A percentile compares a stretch with the other conserved stretches of the same genome.
Evolutionary conservation across 1,139 yeast genomes (phyloP).

Genomic region (Pichia norvegensis): DNA sequence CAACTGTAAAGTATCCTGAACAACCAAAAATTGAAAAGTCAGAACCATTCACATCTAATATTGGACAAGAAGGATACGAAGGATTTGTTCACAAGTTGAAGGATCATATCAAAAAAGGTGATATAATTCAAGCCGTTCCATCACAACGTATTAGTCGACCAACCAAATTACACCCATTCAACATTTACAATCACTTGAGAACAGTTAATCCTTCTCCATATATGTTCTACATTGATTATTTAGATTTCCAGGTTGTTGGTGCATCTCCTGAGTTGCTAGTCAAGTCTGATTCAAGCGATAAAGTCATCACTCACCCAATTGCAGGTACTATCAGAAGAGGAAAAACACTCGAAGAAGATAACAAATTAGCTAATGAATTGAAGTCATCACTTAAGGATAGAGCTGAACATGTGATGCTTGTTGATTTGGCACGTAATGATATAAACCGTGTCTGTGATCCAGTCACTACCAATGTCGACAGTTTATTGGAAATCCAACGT

Average conservation of each 20-base stretch:
- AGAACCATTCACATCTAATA: conserved; percentile 72
- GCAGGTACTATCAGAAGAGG: conserved; percentile 96
- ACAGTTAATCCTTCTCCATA: conserved; percentile 97
- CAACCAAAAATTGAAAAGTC: conserved; percentile 64
- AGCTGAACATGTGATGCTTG: conserved; percentile 97
- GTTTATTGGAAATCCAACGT: conserved; percentile 81
- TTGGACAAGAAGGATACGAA: conserved; percentile 92
- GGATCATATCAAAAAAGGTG: conserved; percentile 79
- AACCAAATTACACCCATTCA: conserved; percentile 91
- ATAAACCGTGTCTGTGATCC: conserved; percentile 93
- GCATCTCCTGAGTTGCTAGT: conserved; percentile 95
- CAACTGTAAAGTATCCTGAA: conserved; percentile 43
- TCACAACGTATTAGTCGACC: conserved; percentile 95
- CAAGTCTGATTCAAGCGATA: conserved; percentile 62
- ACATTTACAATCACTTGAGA: conserved; percentile 86
- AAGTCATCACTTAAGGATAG: conserved; percentile 81
- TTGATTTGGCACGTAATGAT: conserved; percentile 93
- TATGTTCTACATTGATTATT: conserved; percentile 82
- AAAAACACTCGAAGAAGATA: conserved; percentile 84
- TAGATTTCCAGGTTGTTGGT: conserved; percentile 91
- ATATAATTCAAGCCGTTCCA: conserved; percentile 95
- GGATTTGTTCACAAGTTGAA: conserved; percentile 66
- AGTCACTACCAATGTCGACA: conserved; percentile 71
- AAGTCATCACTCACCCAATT: conserved; percentile 89
- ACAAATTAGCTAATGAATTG: conserved; percentile 64